Evolutionary conservation across 2,329 filamentous ascomycete genomes (phyloP).

Genomic region (Cladosporium sp.): DNA sequence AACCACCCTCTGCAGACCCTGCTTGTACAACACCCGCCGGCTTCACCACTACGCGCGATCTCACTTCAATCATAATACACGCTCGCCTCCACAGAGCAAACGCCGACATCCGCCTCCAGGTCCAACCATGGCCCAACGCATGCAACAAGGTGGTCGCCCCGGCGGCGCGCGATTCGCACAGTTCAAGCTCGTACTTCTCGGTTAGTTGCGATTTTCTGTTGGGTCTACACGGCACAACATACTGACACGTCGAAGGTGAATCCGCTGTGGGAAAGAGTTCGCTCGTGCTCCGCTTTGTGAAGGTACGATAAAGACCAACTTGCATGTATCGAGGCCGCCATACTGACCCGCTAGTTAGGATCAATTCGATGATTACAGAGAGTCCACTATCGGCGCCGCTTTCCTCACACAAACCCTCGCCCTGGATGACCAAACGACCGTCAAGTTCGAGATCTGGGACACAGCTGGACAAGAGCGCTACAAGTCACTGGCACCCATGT

Average conservation of each 20-base stretch:
- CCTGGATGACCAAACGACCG: constrained; percentile 94
- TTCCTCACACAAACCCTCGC: constrained; percentile 99
- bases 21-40: background rate
- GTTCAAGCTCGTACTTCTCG: constrained; percentile 97
- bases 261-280: constrained; percentile 99
- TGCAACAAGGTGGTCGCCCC: constrained; percentile 67
- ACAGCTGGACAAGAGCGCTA: constrained; percentile 98
- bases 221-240: constrained; percentile 25
- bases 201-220: constrained; percentile 52
- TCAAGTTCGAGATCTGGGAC: constrained; percentile 99
- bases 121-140: constrained; percentile 76
- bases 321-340: background rate
- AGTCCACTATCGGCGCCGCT: constrained; percentile 96
- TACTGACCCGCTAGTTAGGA: constrained; percentile 60
- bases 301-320: constrained; percentile 58
- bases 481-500: constrained; percentile 98
- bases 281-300: constrained; percentile 95
- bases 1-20: background rate
- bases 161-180: constrained; percentile 82
- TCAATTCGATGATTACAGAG: constrained; percentile 98
- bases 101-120: constrained; percentile 6
- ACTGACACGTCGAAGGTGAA: constrained; percentile 67
- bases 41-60: background rate
- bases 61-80: background rate
- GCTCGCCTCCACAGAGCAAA: background rate